Base-by-base conservation (phyloP, 345 rosid species). In the Aquilaria malaccensis region DNA sequence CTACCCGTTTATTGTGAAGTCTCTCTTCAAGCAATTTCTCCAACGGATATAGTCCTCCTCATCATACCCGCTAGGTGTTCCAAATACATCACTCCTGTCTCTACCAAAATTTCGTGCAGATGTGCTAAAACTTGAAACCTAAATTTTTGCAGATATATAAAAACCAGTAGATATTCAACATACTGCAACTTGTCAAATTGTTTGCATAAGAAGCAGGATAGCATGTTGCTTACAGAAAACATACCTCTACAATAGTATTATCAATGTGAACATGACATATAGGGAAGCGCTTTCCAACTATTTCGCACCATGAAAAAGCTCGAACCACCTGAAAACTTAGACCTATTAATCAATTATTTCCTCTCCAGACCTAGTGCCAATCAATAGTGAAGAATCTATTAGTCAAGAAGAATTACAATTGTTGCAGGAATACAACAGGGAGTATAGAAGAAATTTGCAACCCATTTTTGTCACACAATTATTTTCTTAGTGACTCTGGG, bases 1-100 rank as follows among this genome's bases (percentile, higher is more conserved):
- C 33, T 67, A 88, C 98, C 96, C 89, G 70, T 91, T 95, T 52
- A 95, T 85, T n/a, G 99, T 91, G 70, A 95, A 86, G 77, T 95
- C 99, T 47, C 97, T 79, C 67, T 74, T 87, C 81, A 86, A 56
- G 78, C 88, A 88, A 68, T 86, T 86, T 67, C 76, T 80, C 83
- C 89, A 88, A 53, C 94, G 96, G 57, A 71, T 60, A 70, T 77
- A 82, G 74, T 95, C 96, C 71, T 76, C 72, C 55, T 82, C 79
- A 55, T 77, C 76, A 60, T 78, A 78, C 52, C 73, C 82, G 46
- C 63, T 56, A 2, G 88, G 82, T 70, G 65, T 67, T 71, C 53
- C 73, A 59, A 57, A 10, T 29, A 76, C 75, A 71, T 61, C 56
- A 52, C 41, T 72, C 59, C 61, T 53, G 55, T 67, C 68, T 72